phyloP scores from a whole-genome alignment of 31 red algal genomes.

The Odonthalia washingtoniensis region DNA sequence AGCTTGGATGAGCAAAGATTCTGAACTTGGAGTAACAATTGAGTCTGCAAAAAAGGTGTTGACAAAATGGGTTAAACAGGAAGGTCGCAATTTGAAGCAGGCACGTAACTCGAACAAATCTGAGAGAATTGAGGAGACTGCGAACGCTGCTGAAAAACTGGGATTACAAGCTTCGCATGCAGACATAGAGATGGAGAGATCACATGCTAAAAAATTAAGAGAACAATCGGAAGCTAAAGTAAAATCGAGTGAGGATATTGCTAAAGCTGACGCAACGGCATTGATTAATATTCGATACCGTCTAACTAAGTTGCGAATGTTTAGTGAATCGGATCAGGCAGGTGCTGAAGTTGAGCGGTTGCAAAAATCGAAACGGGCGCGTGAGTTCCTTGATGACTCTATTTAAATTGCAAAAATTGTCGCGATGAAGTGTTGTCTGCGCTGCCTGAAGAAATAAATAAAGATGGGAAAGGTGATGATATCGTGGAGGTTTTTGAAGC shows the following conservation, averaged over 20 bases:
- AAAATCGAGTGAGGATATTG: slow-evolving; percentile 50
- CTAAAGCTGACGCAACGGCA: slow-evolving; percentile 53
- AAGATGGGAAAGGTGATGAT: not conserved
- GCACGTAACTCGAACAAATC: slow-evolving; percentile 75
- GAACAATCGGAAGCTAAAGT: slow-evolving; percentile 60
- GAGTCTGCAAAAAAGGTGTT: slow-evolving; percentile 80
- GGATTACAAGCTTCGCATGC: slow-evolving; percentile 47
- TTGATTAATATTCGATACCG: slow-evolving; percentile 56
- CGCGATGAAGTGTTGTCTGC: slow-evolving; percentile 5
- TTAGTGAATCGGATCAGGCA: slow-evolving; percentile 87
- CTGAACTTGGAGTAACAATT: slow-evolving; percentile 40
- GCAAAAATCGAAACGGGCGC: slow-evolving; percentile 56
- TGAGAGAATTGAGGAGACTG: slow-evolving; percentile 54
- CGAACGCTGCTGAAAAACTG: slow-evolving; percentile 15
- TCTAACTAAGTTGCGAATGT: no score
- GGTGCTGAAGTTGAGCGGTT: slow-evolving; percentile 75
- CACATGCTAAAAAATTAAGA: slow-evolving; percentile 48
- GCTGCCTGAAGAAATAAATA: no score
- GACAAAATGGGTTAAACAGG: slow-evolving; percentile 74
- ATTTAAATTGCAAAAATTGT: slow-evolving; percentile 51
- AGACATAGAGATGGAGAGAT: slow-evolving; percentile 70
- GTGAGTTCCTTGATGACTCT: slow-evolving; percentile 59
- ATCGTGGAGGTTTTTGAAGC: no score
- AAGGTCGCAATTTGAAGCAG: slow-evolving; percentile 80
- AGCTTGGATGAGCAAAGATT: slow-evolving; percentile 65